Base-by-base conservation (phyloP, 163 green algal genomes). In the Trebouxia gelatinosa region DNA sequence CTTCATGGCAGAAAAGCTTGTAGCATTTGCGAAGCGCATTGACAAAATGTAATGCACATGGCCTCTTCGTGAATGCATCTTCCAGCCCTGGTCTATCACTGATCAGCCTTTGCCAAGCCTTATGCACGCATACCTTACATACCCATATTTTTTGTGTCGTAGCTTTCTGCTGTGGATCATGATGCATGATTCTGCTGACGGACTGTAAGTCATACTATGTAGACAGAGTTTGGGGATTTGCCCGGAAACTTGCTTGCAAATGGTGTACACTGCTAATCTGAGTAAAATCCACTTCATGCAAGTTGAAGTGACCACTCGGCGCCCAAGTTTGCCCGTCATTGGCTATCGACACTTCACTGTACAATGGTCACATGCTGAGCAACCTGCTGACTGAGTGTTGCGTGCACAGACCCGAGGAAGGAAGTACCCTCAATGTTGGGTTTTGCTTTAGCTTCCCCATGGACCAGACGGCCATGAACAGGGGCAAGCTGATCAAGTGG, bases 381-480 rank as follows among this genome's bases (percentile, higher is more conserved):
- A n/a, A n/a, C n/a, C n/a, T 19, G 48, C 48, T 59, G 19, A 7
- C 48, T 3, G 48, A 28, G 48, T 3, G 3, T 59, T 59, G 48
- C 48, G 26, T 19, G n/a, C n/a, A 43, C 43, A 76, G 68, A 43
- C 68, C 68, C 0, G 17, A 32, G 43, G 5, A 5, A 26, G 46
- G 28, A 21, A 58, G 48, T 5, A 26, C 32, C 16, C 83, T 78
- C 16, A 51, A 85, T 2, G 70, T 92, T 0, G 87, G 87, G 37
- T 91, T 92, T 81, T 92, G 87, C 78, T 92, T 90, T 80, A 86
- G 76, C 65, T 92, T 92, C 72, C 82, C 85, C 16, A 67, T 81
- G 29, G 39, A 87, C 1, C 87, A 92, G 66, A 86, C 71, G 17
- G 68, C 78, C n/a, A 38, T 90, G 26, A 71, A 85, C 72, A 74